These are phyloP conservation scores for Nematodospora anomalae DNA, from an alignment of 1,139 yeast genomes.

Conservation along the genomic window DNA sequence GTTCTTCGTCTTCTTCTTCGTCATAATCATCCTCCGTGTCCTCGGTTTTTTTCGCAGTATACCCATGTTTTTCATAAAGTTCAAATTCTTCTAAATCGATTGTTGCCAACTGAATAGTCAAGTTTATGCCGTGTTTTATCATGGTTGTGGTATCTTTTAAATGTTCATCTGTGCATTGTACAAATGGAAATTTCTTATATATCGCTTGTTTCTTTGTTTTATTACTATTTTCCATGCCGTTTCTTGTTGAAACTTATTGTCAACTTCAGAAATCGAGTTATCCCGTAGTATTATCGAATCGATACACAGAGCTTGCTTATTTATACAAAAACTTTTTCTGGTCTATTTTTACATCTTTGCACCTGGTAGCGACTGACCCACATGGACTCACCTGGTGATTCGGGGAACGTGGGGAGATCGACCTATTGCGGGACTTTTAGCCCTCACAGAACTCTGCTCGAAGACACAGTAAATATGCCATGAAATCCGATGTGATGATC, in stretches of 20 bases:
- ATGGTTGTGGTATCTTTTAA: slow-evolving; percentile 15
- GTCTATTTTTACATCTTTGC: background rate
- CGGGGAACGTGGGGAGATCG: background rate
- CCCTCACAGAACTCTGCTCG: no score
- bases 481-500: no score
- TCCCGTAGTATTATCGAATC: no score
- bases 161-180: slow-evolving; percentile 13
- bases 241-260: no score
- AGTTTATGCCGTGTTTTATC: slow-evolving; percentile 15
- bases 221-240: background rate
- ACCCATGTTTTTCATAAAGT: slow-evolving; percentile 2
- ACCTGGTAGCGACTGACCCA: background rate
- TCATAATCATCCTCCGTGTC: slow-evolving; percentile 5
- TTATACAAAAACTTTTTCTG: no score
- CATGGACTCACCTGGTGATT: background rate
- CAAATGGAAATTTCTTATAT: slow-evolving; percentile 15
- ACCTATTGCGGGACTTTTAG: no score
- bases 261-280: no score
- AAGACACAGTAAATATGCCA: no score
- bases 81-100: slow-evolving; percentile 7
- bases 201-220: background rate
- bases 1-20: slow-evolving; percentile 2
- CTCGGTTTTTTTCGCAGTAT: background rate
- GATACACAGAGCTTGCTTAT: no score
- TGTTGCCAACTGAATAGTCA: slow-evolving; percentile 12